Conservation (phyloP, 805 yeast species). For the Sugiyamaella valdiviana region DNA sequence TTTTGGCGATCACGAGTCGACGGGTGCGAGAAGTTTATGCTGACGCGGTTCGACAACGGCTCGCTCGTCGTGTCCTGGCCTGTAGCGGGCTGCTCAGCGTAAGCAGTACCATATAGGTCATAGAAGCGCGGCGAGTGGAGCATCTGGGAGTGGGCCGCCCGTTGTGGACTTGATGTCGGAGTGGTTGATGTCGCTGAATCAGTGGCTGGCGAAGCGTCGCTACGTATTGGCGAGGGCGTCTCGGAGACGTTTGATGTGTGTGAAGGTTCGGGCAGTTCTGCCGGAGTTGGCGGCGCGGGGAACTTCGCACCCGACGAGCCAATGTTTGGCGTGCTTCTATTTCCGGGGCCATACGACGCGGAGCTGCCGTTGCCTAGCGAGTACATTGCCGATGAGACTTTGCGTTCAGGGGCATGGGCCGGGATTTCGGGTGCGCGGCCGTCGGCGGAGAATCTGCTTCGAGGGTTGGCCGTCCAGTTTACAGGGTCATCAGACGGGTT, state of each 20-base stretch:
- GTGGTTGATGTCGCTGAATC: neutral
- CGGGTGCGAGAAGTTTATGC: neutral
- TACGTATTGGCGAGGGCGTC: conserved; percentile 1
- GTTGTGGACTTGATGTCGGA: neutral
- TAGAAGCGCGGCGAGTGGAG: conserved; percentile 6
- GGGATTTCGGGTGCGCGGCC: neutral
- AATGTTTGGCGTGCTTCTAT: neutral
- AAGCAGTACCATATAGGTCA: conserved; percentile 3
- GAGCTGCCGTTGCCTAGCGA: neutral
- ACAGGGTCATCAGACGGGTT: neutral
- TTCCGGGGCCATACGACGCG: neutral
- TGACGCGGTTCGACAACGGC: neutral
- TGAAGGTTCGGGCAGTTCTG: neutral
- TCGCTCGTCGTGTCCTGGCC: neutral
- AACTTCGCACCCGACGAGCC: neutral
- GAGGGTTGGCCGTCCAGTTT: neutral
- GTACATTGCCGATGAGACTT: neutral
- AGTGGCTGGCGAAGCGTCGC: neutral
- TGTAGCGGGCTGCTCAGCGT: neutral
- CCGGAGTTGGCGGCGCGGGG: neutral
- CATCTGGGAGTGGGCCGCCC: neutral
- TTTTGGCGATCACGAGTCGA: neutral
- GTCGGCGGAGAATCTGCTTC: neutral
- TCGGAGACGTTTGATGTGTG: neutral
- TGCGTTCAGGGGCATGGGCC: neutral